Evolutionary conservation across 2,329 filamentous ascomycete species (phyloP).

Genomic region (Podosphaera aphanis): DNA sequence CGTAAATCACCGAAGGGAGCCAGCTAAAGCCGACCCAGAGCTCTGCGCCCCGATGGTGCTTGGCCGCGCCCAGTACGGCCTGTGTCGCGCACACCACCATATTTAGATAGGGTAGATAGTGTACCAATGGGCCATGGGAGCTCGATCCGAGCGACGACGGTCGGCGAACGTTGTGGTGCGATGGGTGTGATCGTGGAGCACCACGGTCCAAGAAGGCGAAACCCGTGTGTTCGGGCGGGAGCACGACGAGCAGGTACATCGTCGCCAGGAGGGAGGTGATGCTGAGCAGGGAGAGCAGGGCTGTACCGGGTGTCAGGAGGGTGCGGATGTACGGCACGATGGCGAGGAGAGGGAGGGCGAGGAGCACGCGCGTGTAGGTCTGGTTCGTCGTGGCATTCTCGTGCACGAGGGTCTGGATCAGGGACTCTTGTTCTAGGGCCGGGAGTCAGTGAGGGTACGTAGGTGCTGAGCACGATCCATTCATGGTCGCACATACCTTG

Average conservation of each 20-base stretch:
- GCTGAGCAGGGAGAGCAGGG: conserved; percentile 25
- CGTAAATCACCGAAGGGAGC: conserved; percentile 34
- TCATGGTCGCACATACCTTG: background rate
- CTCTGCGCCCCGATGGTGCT: conserved; percentile 12
- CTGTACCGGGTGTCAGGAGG: conserved; percentile 19
- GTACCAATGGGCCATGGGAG: conserved; percentile 25
- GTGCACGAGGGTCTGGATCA: conserved; percentile 30
- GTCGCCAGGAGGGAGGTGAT: conserved; percentile 40
- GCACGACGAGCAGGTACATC: conserved; percentile 32
- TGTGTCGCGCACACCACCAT: conserved; percentile 30
- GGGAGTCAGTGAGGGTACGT: background rate
- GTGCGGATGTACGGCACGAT: conserved; percentile 29
- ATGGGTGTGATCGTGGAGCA: background rate
- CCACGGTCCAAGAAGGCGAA: conserved; percentile 23
- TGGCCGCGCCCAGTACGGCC: conserved; percentile 21
- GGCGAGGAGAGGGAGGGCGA: conserved; percentile 33
- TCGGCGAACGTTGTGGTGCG: no score
- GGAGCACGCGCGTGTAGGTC: conserved; percentile 32
- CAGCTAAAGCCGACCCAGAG: conserved; percentile 23
- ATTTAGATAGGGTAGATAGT: conserved; percentile 37
- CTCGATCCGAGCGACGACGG: no score
- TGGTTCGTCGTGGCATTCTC: conserved; percentile 34
- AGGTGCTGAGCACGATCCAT: conserved; percentile 13
- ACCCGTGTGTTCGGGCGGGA: conserved; percentile 32
- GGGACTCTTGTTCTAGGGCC: conserved; percentile 34